phyloP scores from a whole-genome alignment of 2,329 filamentous ascomycete genomes.

The Canariomyces notabilis region DNA sequence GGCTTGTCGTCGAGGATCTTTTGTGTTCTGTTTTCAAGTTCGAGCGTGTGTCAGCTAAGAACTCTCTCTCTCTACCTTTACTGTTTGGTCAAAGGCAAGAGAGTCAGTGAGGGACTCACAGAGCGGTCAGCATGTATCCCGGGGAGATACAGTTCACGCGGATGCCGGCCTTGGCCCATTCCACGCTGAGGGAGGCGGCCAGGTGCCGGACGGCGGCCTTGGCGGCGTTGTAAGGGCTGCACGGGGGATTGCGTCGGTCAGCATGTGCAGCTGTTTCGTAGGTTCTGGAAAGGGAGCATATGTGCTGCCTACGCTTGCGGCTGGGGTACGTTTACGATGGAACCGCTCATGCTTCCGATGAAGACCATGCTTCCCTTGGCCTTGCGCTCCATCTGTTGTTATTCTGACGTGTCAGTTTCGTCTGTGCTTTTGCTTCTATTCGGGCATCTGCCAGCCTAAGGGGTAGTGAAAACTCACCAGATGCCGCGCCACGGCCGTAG shows the following conservation, averaged over 20 bases:
- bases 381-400: slow-evolving; percentile 62
- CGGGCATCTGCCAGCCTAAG: background rate
- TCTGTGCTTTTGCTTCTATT: background rate
- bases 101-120: slow-evolving; percentile 63
- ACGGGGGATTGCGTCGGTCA: too few relatives aligned
- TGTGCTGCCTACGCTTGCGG: slow-evolving; percentile 62
- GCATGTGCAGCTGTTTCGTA: too few relatives aligned
- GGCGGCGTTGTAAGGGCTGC: slow-evolving; percentile 77
- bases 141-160: slow-evolving; percentile 93
- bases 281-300: background rate
- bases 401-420: background rate
- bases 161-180: slow-evolving; percentile 85
- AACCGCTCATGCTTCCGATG: slow-evolving; percentile 91
- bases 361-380: slow-evolving; percentile 81
- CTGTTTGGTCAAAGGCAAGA: background rate
- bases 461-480: slow-evolving; percentile 37
- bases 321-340: slow-evolving; percentile 92
- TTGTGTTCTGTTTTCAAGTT: slow-evolving; percentile 58
- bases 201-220: slow-evolving; percentile 91
- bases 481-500: slow-evolving; percentile 78
- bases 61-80: background rate
- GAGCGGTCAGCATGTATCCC: slow-evolving; percentile 91
- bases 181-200: slow-evolving; percentile 80
- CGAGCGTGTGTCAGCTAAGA: background rate
- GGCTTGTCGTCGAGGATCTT: slow-evolving; percentile 94